These are phyloP conservation scores for Trypanosoma theileri DNA, from an alignment of 208 protist genomes.

Conservation along the genomic window DNA sequence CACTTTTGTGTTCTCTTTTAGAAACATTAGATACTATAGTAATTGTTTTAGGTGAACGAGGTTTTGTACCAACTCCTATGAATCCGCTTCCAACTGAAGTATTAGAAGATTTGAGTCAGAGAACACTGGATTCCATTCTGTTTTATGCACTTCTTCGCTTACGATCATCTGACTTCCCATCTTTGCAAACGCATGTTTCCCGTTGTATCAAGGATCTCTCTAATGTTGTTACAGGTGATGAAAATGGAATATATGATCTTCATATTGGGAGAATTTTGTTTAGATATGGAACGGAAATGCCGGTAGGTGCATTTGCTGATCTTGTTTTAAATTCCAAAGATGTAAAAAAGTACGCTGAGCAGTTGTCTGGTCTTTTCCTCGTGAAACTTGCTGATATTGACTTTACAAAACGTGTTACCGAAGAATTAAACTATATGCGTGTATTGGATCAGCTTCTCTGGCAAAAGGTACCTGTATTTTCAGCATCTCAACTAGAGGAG, in stretches of 20 bases:
- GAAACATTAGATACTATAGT: constrained; percentile 42
- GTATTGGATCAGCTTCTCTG: constrained; percentile 77
- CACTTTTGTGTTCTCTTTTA: constrained; percentile 62
- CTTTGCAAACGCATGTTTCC: constrained; percentile 35
- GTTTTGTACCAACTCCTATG: constrained; percentile 55
- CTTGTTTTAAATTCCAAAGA: constrained; percentile 51
- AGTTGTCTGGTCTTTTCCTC: constrained; percentile 66
- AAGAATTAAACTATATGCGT: constrained; percentile 74
- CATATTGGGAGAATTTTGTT: constrained; percentile 61
- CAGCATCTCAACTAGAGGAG: constrained; percentile 41
- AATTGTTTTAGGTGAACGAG: constrained; percentile 41
- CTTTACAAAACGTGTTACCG: constrained; percentile 65
- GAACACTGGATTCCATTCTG: constrained; percentile 80
- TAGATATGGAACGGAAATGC: constrained; percentile 63
- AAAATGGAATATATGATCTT: constrained; percentile 61
- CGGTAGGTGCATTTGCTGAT: constrained; percentile 69
- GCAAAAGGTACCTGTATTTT: constrained; percentile 35
- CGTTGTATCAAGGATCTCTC: constrained; percentile 51
- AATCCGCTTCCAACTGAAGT: constrained; percentile 63
- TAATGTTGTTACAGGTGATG: constrained; percentile 53
- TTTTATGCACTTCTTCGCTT: constrained; percentile 76
- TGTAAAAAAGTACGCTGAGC: constrained; percentile 27
- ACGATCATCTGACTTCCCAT: constrained; percentile 44
- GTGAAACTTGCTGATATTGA: constrained; percentile 65
- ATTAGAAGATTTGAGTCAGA: constrained; percentile 45